phyloP scores from a whole-genome alignment of 208 protist genomes.

The Willaertia magna region DNA sequence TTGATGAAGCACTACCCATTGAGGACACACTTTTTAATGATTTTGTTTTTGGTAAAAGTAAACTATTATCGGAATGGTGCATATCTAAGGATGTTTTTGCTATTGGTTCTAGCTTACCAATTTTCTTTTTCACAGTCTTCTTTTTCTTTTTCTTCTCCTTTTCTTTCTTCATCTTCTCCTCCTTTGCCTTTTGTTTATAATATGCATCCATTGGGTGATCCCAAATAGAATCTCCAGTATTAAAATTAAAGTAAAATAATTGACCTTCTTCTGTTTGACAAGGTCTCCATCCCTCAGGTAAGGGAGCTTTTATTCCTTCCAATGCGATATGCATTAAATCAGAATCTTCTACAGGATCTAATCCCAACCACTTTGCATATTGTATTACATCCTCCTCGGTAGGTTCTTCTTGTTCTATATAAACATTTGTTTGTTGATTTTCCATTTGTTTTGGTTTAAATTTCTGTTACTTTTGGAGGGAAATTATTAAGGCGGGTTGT shows the following conservation, averaged over 20 bases:
- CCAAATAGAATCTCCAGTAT: slow-evolving; percentile 77
- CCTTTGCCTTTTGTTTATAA: slow-evolving; percentile 56
- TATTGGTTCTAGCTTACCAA: too few species aligned
- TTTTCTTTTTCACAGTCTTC: not conserved
- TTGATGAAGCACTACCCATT: not conserved
- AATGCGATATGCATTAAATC: slow-evolving; percentile 72
- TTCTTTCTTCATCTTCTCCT: slow-evolving; percentile 37
- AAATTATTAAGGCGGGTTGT: too few species aligned
- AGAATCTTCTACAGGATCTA: slow-evolving; percentile 68
- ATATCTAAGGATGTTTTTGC: not conserved
- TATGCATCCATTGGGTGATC: slow-evolving; percentile 79
- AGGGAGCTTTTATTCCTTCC: slow-evolving; percentile 74
- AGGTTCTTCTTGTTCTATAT: slow-evolving; percentile 45
- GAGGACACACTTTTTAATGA: not conserved
- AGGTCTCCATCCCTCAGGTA: slow-evolving; percentile 82
- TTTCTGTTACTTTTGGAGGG: too few species aligned
- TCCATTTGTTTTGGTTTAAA: too few species aligned
- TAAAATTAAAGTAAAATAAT: slow-evolving; percentile 91
- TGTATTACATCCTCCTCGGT: slow-evolving; percentile 70
- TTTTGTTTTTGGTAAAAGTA: not conserved
- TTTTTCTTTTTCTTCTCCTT: not conserved
- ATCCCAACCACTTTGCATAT: slow-evolving; percentile 77
- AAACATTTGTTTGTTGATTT: too few species aligned
- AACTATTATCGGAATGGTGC: not conserved
- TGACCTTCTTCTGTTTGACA: slow-evolving; percentile 71